A percentile compares a stretch with the other conserved stretches of the same genome.
Evolutionary conservation across 352 stramenopile genomes (phyloP).

Genomic region (Globisporangium ultimum): DNA sequence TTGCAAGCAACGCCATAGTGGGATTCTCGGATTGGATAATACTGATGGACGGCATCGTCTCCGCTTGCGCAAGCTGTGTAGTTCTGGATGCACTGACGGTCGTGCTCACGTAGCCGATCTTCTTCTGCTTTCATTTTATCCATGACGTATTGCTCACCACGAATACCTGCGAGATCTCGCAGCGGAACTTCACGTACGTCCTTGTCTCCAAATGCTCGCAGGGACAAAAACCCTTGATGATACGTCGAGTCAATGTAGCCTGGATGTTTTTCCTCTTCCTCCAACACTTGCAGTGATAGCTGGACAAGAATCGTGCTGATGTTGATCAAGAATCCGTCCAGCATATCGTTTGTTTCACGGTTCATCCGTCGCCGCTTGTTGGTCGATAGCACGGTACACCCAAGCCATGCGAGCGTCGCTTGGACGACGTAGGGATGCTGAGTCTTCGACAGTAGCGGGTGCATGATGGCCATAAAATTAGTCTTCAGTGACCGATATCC

Average conservation of each 20-base stretch:
- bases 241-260: conserved; percentile 44
- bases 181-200: conserved; percentile 18
- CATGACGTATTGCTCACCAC: conserved; percentile 10
- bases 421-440: conserved; percentile 54
- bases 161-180: conserved; percentile 9
- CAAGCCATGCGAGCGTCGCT: conserved; percentile 59
- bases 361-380: conserved; percentile 44
- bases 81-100: conserved; percentile 20
- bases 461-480: conserved; percentile 29
- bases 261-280: conserved; percentile 19
- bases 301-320: conserved; percentile 46
- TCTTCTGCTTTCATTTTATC: conserved; percentile 15
- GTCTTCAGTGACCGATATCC: conserved; percentile 33
- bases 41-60: conserved; percentile 14
- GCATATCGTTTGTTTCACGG: conserved; percentile 41
- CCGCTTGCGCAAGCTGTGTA: conserved; percentile 18
- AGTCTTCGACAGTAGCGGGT: conserved; percentile 24
- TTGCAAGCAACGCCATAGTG: conserved; percentile 75
- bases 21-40: conserved; percentile 46
- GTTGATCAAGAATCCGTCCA: conserved; percentile 74
- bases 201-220: conserved; percentile 39
- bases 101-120: conserved; percentile 17
- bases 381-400: conserved; percentile 37
- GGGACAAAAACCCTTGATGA: conserved; percentile 41
- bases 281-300: conserved; percentile 32